phyloP scores from a whole-genome alignment of 2,329 filamentous ascomycete genomes.

The Monosporascus sp. region DNA sequence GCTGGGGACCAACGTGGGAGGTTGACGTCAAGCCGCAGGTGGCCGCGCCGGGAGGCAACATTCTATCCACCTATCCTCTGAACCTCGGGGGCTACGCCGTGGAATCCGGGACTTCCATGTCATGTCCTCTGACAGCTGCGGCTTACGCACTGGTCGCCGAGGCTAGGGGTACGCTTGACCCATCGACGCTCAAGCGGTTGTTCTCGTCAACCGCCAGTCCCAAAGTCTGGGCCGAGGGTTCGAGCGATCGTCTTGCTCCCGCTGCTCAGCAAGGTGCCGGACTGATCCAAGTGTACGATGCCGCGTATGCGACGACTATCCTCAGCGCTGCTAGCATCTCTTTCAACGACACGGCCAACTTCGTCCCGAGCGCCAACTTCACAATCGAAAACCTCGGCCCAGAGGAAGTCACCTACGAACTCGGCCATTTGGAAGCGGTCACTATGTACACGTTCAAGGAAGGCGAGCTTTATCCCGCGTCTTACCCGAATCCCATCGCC shows the following conservation, averaged over 20 bases:
- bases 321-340: constrained; percentile 33
- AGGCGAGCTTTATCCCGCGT: constrained; percentile 1
- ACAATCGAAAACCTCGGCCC: constrained; percentile 34
- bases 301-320: constrained; percentile 31
- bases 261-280: constrained; percentile 39
- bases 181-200: constrained; percentile 17
- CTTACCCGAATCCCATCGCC: constrained; percentile 12
- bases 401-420: constrained; percentile 30
- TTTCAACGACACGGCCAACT: constrained; percentile 40
- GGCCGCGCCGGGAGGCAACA: constrained; percentile 41
- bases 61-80: constrained; percentile 46
- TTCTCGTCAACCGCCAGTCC: constrained; percentile 26
- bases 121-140: constrained; percentile 41
- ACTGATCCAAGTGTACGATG: constrained; percentile 36
- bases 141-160: constrained; percentile 28
- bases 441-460: constrained; percentile 33
- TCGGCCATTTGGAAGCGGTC: constrained; percentile 29
- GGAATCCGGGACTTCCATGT: constrained; percentile 50
- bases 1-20: constrained; percentile 44
- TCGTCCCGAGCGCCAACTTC: constrained; percentile 29
- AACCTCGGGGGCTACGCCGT: constrained; percentile 39
- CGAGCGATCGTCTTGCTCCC: constrained; percentile 18
- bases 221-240: constrained; percentile 10
- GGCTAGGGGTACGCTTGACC: constrained; percentile 21
- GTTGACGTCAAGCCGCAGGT: constrained; percentile 44